Evolutionary conservation across 768 basidiomycete species (phyloP), one percentile per base, ranked within the genome.

Genomic region (Panaeolus cyanescens): DNA sequence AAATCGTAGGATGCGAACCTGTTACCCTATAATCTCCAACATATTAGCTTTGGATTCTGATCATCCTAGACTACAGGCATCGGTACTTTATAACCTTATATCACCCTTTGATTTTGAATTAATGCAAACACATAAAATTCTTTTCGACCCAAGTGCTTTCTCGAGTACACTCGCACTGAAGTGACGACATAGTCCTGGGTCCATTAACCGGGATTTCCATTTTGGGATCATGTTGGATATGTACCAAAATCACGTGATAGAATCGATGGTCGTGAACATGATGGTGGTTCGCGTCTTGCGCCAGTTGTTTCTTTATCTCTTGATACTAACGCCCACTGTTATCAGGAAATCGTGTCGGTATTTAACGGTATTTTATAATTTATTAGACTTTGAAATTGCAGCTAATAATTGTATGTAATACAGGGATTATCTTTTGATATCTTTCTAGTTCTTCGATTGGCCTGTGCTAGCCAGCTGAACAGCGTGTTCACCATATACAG

Each of bases 221-320:
- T 50, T 15, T 13, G 22, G 45, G 45, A 28, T n/a, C 45, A 50
- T 50, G 45, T 50, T 50, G 25, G 45, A 50, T 50, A 30, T 28
- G 25, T 50, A 13, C 45, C 30, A 25, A 50, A 22, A 28, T 50
- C 45, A 50, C 45, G 45, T 50, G 45, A 50, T 13, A 3, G 45
- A 28, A 50, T 50, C 45, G 45, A 50, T 50, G 45, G 40, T 42
- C 40, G 37, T 39, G 40, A 42, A 42, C 40, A 22, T 42, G 40
- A 28, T 34, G 6, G 33, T 7, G 33, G 33, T 50, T 50, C 45
- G 45, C 45, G 45, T 50, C 45, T 4, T n/a, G n/a, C n/a, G n/a
- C n/a, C n/a, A 5, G 22, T 13, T 50, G 25, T 5, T 28, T 50
- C 45, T 50, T 50, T 50, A 50, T 50, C 45, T 50, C 45, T 50